A percentile compares a stretch with the other conserved stretches of the same genome.
phyloP scores from a whole-genome alignment of 371 early-diverging fungal species.

The Rhizopus arrhizus region DNA sequence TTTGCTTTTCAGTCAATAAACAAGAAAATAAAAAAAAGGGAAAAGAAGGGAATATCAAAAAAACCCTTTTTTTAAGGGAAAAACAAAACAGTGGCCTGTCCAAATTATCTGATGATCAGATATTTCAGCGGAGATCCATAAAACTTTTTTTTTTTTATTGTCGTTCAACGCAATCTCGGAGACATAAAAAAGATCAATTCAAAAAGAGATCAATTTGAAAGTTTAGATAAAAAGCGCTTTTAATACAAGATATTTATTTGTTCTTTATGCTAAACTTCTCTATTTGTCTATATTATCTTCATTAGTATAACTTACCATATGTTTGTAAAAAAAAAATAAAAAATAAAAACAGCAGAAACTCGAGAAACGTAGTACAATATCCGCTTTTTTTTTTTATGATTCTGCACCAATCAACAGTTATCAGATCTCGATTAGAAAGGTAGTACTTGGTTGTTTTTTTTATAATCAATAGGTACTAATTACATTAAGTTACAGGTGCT shows the following conservation, averaged over 20 bases:
- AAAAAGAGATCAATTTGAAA: neutral
- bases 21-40: neutral
- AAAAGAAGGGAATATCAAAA: conserved; percentile 1
- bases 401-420: neutral
- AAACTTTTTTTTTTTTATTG: neutral
- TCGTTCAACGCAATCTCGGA: neutral
- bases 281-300: neutral
- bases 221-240: too few species aligned
- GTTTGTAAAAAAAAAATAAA: neutral
- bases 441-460: too few species aligned
- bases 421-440: neutral
- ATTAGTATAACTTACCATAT: neutral
- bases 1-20: neutral
- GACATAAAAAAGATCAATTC: neutral
- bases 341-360: neutral
- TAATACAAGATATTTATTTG: too few species aligned
- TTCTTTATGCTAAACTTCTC: neutral
- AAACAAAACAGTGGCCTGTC: neutral
- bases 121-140: conserved; percentile 16
- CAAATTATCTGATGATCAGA: conserved; percentile 26
- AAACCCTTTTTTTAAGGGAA: neutral
- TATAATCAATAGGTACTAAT: too few species aligned
- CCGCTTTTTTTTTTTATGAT: neutral
- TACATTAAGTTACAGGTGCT: too few species aligned
- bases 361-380: conserved; percentile 2